phyloP scores from a whole-genome alignment of 768 basidiomycete species.

The Calocera cornea region DNA sequence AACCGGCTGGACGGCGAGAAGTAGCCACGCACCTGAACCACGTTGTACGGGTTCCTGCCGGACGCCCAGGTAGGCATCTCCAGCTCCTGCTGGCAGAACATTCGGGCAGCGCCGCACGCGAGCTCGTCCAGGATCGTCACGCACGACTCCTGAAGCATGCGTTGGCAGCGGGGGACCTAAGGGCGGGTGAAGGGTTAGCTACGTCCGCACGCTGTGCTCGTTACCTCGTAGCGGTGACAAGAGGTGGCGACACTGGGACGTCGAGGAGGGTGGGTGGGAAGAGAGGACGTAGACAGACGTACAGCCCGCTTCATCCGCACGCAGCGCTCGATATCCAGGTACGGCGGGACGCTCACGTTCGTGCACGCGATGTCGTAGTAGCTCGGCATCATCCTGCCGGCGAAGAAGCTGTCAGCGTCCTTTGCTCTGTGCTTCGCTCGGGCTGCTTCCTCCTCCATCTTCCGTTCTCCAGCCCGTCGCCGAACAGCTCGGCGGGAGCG shows the following conservation, averaged over 20 bases:
- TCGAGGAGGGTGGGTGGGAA: neutral
- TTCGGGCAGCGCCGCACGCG: slow-evolving; percentile 39
- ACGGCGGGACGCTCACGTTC: slow-evolving; percentile 35
- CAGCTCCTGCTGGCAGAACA: slow-evolving; percentile 11
- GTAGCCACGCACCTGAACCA: slow-evolving; percentile 51
- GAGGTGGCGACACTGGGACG: no score
- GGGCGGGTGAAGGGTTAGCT: no score
- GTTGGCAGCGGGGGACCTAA: slow-evolving; percentile 18
- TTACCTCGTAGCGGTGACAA: no score
- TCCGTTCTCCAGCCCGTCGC: no score
- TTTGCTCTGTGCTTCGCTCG: no score
- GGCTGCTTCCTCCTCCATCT: no score
- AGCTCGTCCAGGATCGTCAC: slow-evolving; percentile 36
- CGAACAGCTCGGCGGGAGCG: no score
- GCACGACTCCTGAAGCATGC: slow-evolving; percentile 33
- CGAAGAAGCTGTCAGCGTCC: no score
- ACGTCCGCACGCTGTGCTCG: no score
- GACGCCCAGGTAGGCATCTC: slow-evolving; percentile 18
- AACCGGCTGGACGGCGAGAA: no score
- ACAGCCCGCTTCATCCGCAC: slow-evolving; percentile 9
- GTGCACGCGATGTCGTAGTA: slow-evolving; percentile 47
- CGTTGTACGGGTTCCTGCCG: slow-evolving; percentile 49
- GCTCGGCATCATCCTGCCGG: slow-evolving; percentile 26
- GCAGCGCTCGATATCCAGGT: slow-evolving; percentile 18
- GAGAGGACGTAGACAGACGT: neutral